These are phyloP conservation scores for Pythium volutum DNA, from an alignment of 352 stramenopile species.

Conservation along the genomic window DNA sequence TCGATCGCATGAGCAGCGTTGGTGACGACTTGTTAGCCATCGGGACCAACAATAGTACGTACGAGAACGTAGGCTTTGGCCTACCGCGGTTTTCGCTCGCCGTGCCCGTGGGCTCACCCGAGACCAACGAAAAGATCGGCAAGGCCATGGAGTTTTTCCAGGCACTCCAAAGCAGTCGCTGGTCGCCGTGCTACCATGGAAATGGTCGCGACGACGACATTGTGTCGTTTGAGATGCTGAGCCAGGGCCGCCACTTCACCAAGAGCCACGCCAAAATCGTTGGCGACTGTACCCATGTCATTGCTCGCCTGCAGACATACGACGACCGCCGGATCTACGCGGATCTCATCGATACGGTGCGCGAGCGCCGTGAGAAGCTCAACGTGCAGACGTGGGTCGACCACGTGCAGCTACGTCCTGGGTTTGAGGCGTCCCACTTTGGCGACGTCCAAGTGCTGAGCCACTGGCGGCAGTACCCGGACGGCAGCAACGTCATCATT, in stretches of 20 bases:
- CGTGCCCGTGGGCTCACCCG: slow-evolving; percentile 31
- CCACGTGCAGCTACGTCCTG: slow-evolving; percentile 13
- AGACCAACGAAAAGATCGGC: slow-evolving; percentile 57
- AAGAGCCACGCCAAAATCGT: slow-evolving; percentile 51
- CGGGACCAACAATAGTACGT: neutral
- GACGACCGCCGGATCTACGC: slow-evolving; percentile 51
- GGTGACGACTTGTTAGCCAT: neutral
- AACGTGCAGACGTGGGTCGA: slow-evolving; percentile 46
- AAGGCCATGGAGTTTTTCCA: slow-evolving; percentile 64
- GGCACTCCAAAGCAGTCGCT: slow-evolving; percentile 53
- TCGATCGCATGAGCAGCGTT: slow-evolving; percentile 9
- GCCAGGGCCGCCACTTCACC: slow-evolving; percentile 38
- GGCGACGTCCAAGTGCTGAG: slow-evolving; percentile 24
- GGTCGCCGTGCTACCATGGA: slow-evolving; percentile 26
- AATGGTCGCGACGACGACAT: slow-evolving; percentile 16
- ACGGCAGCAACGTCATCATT: slow-evolving; percentile 30
- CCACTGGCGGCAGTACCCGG: slow-evolving; percentile 33
- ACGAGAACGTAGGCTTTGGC: neutral
- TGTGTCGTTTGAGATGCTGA: slow-evolving; percentile 38
- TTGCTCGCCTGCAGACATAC: slow-evolving; percentile 44
- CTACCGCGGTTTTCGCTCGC: slow-evolving; percentile 36
- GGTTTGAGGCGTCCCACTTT: slow-evolving; percentile 10
- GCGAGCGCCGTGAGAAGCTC: slow-evolving; percentile 37
- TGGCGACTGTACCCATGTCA: slow-evolving; percentile 33
- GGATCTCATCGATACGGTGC: slow-evolving; percentile 41